A percentile compares a stretch with the other conserved stretches of the same genome.
These are phyloP conservation scores for Aspergillus sparsus DNA, from an alignment of 495 filamentous ascomycete species.

Conservation along the genomic window DNA sequence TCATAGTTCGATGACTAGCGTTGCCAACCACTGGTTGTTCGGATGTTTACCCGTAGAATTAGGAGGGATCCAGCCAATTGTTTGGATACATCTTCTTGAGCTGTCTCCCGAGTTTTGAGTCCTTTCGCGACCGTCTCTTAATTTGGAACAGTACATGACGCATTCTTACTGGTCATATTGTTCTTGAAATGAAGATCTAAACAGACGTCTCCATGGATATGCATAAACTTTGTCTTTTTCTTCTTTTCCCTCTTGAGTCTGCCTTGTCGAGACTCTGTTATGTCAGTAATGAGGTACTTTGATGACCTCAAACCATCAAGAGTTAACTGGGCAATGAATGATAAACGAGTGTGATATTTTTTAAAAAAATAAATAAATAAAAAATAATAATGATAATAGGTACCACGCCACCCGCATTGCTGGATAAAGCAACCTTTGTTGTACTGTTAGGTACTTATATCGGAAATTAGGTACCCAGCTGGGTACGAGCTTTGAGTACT, in stretches of 20 bases:
- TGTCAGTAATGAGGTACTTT: too few relatives aligned
- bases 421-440: background rate
- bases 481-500: background rate
- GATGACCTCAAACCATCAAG: background rate
- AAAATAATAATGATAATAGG: background rate
- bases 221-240: background rate
- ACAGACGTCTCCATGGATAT: background rate
- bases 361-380: too few relatives aligned
- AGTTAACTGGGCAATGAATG: background rate
- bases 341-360: too few relatives aligned
- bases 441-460: background rate
- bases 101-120: background rate
- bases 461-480: background rate
- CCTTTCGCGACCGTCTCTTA: background rate
- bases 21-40: constrained; percentile 4
- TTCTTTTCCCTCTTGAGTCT: too few relatives aligned
- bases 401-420: background rate
- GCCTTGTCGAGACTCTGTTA: too few relatives aligned
- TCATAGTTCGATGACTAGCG: background rate
- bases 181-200: background rate
- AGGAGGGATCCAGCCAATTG: background rate
- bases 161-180: background rate
- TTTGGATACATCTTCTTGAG: constrained; percentile 2
- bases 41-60: constrained; percentile 7
- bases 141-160: background rate